Conservation (phyloP, 768 basidiomycete species). For the Mycena vulgaris region DNA sequence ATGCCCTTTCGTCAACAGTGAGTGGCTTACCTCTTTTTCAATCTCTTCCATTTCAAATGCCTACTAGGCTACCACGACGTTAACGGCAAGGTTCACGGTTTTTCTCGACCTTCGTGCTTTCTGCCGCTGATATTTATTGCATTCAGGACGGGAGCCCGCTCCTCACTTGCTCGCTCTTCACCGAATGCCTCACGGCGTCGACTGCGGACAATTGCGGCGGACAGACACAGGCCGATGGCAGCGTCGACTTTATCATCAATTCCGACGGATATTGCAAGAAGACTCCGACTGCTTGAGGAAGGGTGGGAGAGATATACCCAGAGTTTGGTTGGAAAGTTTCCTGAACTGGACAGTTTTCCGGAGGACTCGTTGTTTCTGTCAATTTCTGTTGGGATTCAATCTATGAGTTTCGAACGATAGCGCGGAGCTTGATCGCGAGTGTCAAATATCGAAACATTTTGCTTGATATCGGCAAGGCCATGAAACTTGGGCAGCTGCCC, state of each 20-base stretch:
- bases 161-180: conserved; percentile 55
- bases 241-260: conserved; percentile 48
- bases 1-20: conserved; percentile 53
- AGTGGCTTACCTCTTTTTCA: conserved; percentile 21
- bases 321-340: conserved; percentile 24
- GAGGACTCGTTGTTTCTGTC: conserved; percentile 26
- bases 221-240: conserved; percentile 52
- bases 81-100: conserved; percentile 51
- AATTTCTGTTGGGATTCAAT: conserved; percentile 20
- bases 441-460: conserved; percentile 18
- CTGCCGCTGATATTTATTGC: neutral
- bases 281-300: conserved; percentile 23
- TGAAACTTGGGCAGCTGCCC: conserved; percentile 12
- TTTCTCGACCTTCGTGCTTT: neutral
- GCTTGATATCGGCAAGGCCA: conserved; percentile 20
- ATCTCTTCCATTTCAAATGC: neutral
- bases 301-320: conserved; percentile 23
- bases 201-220: conserved; percentile 52
- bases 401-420: conserved; percentile 20
- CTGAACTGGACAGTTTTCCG: conserved; percentile 23
- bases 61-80: conserved; percentile 53
- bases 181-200: conserved; percentile 44
- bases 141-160: conserved; percentile 51
- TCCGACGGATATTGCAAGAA: conserved; percentile 52
- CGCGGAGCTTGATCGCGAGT: conserved; percentile 17